Conservation (phyloP, 768 basidiomycete genomes). For the Boletus coccyginus region DNA sequence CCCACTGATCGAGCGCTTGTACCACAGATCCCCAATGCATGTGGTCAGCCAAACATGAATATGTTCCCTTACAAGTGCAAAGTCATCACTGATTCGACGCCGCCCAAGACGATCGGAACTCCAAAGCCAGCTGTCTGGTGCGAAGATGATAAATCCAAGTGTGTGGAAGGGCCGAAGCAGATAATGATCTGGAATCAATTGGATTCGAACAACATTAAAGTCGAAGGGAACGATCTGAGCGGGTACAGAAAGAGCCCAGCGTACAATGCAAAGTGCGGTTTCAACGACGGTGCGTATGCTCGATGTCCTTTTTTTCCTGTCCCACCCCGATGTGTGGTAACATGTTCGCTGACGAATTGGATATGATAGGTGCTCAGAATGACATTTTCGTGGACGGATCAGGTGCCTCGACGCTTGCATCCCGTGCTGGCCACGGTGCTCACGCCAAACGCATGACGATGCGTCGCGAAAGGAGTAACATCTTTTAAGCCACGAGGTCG, state of each 20-base stretch:
- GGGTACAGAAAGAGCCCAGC: not conserved
- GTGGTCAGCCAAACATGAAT: conserved; percentile 9
- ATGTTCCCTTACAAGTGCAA: not conserved
- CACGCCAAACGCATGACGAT: not conserved
- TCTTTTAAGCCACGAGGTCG: not conserved
- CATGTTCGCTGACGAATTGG: not conserved
- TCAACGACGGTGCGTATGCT: conserved; percentile 4
- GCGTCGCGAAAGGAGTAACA: not conserved
- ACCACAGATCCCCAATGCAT: conserved; percentile 1
- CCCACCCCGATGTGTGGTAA: not conserved
- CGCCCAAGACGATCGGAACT: conserved; percentile 1
- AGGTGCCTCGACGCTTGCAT: not conserved
- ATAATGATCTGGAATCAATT: not conserved
- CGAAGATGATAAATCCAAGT: not conserved
- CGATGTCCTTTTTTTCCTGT: not conserved
- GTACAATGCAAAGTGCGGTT: conserved; percentile 18
- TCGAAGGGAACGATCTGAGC: not conserved
- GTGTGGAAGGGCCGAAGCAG: conserved; percentile 12
- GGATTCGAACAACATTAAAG: conserved; percentile 7
- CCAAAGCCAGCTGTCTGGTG: conserved; percentile 7
- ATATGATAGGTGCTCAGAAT: conserved; percentile 10
- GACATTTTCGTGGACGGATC: conserved; percentile 14
- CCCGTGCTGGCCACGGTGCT: not conserved
- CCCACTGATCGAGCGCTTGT: not conserved
- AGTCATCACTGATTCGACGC: not conserved